Base-by-base conservation (phyloP, 2,329 filamentous ascomycete species). In the Chaetomium sp. region DNA sequence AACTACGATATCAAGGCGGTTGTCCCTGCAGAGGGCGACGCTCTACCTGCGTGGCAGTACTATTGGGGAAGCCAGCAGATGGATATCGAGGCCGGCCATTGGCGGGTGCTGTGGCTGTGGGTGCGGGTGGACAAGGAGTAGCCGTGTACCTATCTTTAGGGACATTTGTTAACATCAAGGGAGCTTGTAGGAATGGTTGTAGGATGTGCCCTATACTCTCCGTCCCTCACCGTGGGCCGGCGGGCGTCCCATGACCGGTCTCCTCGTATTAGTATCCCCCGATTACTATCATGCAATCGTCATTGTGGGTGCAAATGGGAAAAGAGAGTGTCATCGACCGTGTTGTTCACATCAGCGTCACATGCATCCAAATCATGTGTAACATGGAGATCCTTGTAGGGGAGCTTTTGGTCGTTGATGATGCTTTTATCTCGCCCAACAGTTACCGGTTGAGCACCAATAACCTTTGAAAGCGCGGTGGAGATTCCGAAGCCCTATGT, bases 21-120 rank as follows among this genome's bases (percentile, higher is more conserved):
- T 21, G 47, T 25, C 16, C 64, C 62, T 49, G 25, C 57, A 12
- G 13, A 1, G 10, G 25, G 62, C 4, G 42, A 55, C 4, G 27
- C 55, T 25, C 13, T 65, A 29, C 64, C 68, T 4, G 63, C 67
- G 1, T 71, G 69, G 69, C 60, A 67, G 60, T 71, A 55, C 53
- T 65, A 56, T 33, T 71, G 68, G 68, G 69, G 69, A 2, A 55
- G 58, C 27, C 45, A 66, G n/a, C 67, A 71, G 67, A 55, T 64
- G 49, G 59, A 42, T 0, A 62, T 67, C 19, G 63, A 66, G n/a
- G 49, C 64, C 12, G 69, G 69, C 1, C 68, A 70, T 35, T 38
- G 64, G 49, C 58, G 67, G 58, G 65, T 66, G 1, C 1, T 67
- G 23, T 67, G 62, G 67, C 51, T 69, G 12, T 71, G 69, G 69